Conservation (phyloP, 192 early-diverging fungal genomes). For the Coemansia reversa region DNA sequence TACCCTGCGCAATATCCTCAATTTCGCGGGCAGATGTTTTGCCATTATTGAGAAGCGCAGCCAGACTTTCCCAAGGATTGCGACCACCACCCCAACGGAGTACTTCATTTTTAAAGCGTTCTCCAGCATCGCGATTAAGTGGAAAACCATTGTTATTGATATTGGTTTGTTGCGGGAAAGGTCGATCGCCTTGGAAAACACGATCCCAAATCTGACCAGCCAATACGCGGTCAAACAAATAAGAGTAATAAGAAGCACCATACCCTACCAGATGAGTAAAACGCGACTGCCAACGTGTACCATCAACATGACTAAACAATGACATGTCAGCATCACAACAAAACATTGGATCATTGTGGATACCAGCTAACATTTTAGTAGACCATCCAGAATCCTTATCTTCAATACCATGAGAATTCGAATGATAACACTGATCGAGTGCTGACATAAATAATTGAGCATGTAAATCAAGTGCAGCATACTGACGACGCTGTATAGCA, state of each 20-base stretch:
- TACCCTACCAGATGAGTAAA: conserved; percentile 92
- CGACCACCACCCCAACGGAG: conserved; percentile 91
- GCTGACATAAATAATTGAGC: conserved; percentile 89
- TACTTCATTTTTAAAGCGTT: conserved; percentile 69
- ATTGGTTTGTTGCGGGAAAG: conserved; percentile 2
- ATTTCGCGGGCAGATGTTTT: conserved; percentile 21
- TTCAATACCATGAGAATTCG: conserved; percentile 17
- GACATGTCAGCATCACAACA: conserved; percentile 40
- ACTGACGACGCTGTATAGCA: conserved; percentile 55
- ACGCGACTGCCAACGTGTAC: conserved; percentile 85
- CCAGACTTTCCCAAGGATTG: conserved; percentile 84
- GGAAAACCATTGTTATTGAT: conserved; percentile 36
- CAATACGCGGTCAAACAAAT: conserved; percentile 83
- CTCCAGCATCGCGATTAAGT: conserved; percentile 63
- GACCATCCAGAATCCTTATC: conserved; percentile 25
- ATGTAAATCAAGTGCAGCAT: conserved; percentile 77
- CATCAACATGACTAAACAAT: conserved; percentile 68
- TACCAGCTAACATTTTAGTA: conserved; percentile 55
- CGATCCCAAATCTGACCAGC: conserved; percentile 74
- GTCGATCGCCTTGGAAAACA: conserved; percentile 58
- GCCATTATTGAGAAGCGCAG: conserved; percentile 61
- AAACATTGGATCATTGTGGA: conserved; percentile 59
- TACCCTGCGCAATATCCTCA: conserved; percentile 58
- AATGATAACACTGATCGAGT: conserved; percentile 90
- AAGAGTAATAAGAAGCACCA: conserved; percentile 93